These are phyloP conservation scores for Dipodascopsis uninucleata DNA, from an alignment of 805 yeast genomes.

Conservation along the genomic window DNA sequence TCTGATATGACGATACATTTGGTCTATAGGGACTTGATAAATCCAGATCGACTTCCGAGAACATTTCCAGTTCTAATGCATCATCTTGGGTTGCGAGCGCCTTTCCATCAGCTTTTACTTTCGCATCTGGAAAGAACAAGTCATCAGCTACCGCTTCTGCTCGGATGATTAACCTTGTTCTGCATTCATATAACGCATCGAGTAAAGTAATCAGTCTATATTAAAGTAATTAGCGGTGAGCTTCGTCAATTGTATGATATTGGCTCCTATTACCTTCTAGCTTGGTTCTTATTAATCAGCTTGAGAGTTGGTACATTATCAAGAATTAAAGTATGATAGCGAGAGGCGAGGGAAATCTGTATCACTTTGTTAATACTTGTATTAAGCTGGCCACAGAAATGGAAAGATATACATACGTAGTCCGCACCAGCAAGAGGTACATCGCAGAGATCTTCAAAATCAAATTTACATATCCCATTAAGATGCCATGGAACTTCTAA, in stretches of 20 bases:
- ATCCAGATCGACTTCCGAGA: slow-evolving; percentile 57
- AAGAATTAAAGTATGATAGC: slow-evolving; percentile 53
- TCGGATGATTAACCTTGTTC: slow-evolving; percentile 56
- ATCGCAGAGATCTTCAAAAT: slow-evolving; percentile 53
- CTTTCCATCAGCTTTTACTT: slow-evolving; percentile 32
- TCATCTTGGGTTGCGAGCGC: slow-evolving; percentile 28
- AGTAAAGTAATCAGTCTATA: slow-evolving; percentile 55
- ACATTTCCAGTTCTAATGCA: slow-evolving; percentile 62
- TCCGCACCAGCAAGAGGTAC: slow-evolving; percentile 63
- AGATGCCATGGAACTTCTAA: slow-evolving; percentile 46
- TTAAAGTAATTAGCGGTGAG: not conserved
- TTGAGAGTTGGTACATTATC: slow-evolving; percentile 61
- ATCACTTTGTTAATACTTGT: not conserved
- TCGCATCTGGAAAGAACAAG: slow-evolving; percentile 60
- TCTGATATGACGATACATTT: slow-evolving; percentile 60
- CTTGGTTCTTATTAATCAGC: slow-evolving; percentile 58
- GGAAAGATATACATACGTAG: slow-evolving; percentile 36
- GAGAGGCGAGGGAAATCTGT: slow-evolving; percentile 56
- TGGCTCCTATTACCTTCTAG: slow-evolving; percentile 45
- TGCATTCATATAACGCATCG: slow-evolving; percentile 67
- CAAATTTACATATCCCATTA: slow-evolving; percentile 46
- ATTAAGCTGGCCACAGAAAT: not conserved
- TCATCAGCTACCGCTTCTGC: slow-evolving; percentile 48
- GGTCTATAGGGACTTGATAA: slow-evolving; percentile 65
- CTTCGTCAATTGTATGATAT: not conserved